phyloP scores from a whole-genome alignment of 345 rosid species.

The Populus euphratica region DNA sequence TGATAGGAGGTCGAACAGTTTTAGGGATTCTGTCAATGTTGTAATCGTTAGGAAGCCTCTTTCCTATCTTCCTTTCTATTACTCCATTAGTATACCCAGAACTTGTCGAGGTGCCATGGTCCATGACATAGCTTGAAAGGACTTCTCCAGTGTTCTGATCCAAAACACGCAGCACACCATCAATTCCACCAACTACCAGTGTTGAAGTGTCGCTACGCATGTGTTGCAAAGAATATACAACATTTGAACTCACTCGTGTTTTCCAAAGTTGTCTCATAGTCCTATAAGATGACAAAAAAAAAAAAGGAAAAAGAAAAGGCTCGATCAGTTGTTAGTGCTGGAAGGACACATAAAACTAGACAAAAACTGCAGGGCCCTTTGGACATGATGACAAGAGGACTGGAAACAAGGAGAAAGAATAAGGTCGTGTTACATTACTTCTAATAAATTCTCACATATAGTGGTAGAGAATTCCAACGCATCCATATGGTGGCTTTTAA shows the following conservation, averaged over 20 bases:
- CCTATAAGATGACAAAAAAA: conserved; percentile 33
- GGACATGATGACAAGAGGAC: too few relatives aligned
- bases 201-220: conserved; percentile 47
- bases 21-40: conserved; percentile 47
- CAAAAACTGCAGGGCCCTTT: too few relatives aligned
- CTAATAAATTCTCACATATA: not conserved
- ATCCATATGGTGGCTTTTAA: not conserved
- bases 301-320: not conserved
- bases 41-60: conserved; percentile 36
- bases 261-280: conserved; percentile 73
- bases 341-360: not conserved
- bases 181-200: conserved; percentile 78
- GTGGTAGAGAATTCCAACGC: not conserved
- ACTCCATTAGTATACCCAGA: conserved; percentile 15
- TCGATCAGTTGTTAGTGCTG: not conserved
- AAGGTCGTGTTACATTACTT: not conserved
- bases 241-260: conserved; percentile 70
- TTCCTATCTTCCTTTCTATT: conserved; percentile 47
- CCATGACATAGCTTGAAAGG: conserved; percentile 50
- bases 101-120: conserved; percentile 19
- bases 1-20: conserved; percentile 58
- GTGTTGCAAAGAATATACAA: conserved; percentile 65
- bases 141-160: conserved; percentile 66
- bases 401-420: not conserved
- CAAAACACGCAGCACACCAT: conserved; percentile 67